Base-by-base conservation (phyloP, 352 stramenopile species). In the Pseudoperonospora humuli region DNA sequence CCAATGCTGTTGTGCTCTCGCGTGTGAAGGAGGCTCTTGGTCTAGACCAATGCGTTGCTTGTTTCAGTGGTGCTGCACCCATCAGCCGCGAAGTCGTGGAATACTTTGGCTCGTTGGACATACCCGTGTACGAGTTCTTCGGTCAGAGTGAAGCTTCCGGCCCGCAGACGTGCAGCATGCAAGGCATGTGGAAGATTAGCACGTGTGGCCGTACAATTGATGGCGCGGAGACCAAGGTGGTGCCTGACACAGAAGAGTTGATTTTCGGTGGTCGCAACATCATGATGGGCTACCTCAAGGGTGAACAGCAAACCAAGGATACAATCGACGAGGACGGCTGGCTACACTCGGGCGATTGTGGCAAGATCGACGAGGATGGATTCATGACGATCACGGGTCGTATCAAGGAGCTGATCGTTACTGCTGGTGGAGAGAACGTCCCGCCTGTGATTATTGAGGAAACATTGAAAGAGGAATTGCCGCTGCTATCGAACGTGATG, bases 341-440 rank as follows among this genome's bases (percentile, higher is more conserved):
- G 79, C 62, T 98, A 20, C 86, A 97, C 67, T 95, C 85, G 14
- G 94, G 94, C 17, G 94, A 98, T 56, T 93, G 88, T 28, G 93
- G 83, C 15, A 79, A 86, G 42, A 76, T 96, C 14, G 91, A 96
- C 45, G 68, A 85, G 19, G 65, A 90, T 27, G 85, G 91, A n/a
- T 97, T 98, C 60, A 83, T 97, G 70, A 73, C 60, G 32, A 97
- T 98, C 46, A 98, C 93, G 11, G 93, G 93, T 14, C 87, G 93
- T 45, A 97, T 97, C 68, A 98, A 98, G 64, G 93, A 98, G 62
- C 55, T 97, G 14, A 93, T 98, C 42, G 87, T 96, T 50, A 97
- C 91, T 28, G 92, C 93, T n/a, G 93, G 93, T 55, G 93, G 93
- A 23, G 93, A 98, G 58, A 98, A 98, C 67, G 80, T 98, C 10